Evolutionary conservation across 108 stramenopile species (phyloP).

Genomic region (Aurantiochytrium sp.): DNA sequence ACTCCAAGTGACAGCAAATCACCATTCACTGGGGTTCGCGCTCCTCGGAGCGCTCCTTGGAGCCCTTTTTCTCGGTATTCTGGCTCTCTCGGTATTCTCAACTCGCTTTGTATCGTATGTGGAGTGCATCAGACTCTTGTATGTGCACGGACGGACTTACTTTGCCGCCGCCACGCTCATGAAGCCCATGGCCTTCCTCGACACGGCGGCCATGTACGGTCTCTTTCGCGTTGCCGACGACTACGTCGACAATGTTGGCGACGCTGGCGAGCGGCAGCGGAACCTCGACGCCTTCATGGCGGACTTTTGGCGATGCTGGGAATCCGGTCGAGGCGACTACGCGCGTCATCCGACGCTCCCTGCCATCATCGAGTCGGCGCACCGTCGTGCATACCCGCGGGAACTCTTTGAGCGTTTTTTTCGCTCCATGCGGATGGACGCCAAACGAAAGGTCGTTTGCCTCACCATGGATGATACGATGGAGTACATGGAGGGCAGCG

Average conservation of each 20-base stretch:
- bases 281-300: conserved; percentile 5
- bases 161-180: conserved; percentile 7
- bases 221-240: background rate
- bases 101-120: background rate
- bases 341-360: background rate
- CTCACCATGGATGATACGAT: conserved; percentile 2
- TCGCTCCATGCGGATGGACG: conserved; percentile 13
- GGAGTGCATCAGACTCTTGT: background rate
- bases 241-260: background rate
- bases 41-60: background rate
- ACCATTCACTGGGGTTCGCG: no score
- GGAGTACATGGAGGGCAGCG: conserved; percentile 13
- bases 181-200: background rate
- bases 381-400: background rate
- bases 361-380: background rate
- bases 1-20: background rate
- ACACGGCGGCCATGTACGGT: conserved; percentile 12
- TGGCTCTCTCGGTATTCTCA: background rate
- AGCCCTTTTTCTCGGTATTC: background rate
- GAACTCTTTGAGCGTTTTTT: background rate
- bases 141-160: background rate
- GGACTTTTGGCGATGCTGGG: background rate
- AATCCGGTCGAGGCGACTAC: background rate
- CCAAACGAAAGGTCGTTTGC: background rate
- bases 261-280: background rate